A percentile compares a stretch with the other conserved stretches of the same genome.
phyloP scores from a whole-genome alignment of 768 basidiomycete genomes.

The Suillus brevipes region DNA sequence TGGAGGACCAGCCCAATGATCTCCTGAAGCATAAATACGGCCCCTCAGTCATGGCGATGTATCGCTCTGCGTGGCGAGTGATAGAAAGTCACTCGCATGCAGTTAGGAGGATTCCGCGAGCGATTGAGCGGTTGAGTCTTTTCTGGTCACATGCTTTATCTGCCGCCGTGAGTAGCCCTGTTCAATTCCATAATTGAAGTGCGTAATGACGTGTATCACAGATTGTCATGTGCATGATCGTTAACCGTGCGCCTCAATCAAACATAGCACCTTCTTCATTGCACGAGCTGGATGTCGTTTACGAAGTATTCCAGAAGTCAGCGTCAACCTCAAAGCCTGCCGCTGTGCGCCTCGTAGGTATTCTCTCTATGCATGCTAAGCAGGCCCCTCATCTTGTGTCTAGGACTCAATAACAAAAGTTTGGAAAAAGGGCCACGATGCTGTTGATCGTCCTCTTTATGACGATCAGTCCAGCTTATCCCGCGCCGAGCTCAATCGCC shows the following conservation, averaged over 20 bases:
- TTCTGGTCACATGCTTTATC: conserved; percentile 71
- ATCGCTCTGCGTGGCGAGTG: conserved; percentile 70
- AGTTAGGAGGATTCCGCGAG: conserved; percentile 40
- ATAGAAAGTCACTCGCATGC: conserved; percentile 49
- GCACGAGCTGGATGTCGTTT: conserved; percentile 47
- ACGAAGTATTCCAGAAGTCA: conserved; percentile 48
- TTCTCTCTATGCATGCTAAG: neutral
- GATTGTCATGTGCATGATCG: conserved; percentile 61
- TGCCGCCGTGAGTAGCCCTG: conserved; percentile 50
- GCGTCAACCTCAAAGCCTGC: conserved; percentile 47
- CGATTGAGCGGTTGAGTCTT: conserved; percentile 47
- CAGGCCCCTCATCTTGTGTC: conserved; percentile 1
- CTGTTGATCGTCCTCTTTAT: conserved; percentile 31
- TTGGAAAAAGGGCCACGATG: conserved; percentile 45
- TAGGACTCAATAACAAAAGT: conserved; percentile 44
- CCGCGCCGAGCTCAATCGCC: conserved; percentile 51
- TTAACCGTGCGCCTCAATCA: conserved; percentile 49
- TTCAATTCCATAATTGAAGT: neutral
- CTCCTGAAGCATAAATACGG: conserved; percentile 61
- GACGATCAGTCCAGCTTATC: conserved; percentile 30
- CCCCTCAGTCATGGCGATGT: conserved; percentile 70
- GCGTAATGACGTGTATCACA: conserved; percentile 23
- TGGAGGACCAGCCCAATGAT: conserved; percentile 59
- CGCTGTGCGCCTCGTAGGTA: conserved; percentile 43
- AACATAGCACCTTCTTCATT: conserved; percentile 48